Evolutionary conservation across 768 basidiomycete species (phyloP).

Genomic region (Cyclocybe aegerita): DNA sequence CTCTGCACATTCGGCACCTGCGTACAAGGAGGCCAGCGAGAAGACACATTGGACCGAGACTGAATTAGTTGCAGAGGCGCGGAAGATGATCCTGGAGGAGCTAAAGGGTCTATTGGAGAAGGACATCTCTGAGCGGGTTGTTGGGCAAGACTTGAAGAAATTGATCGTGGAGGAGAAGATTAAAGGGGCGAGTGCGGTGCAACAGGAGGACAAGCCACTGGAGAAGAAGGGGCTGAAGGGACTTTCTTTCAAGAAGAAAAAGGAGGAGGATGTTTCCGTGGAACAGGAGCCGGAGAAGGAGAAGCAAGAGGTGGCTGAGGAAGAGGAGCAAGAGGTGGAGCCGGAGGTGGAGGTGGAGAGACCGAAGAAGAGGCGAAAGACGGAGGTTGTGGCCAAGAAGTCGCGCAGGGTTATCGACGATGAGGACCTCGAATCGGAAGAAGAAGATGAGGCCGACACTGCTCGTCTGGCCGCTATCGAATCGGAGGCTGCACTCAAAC

Average conservation of each 20-base stretch:
- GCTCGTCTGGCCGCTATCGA: conserved; percentile 25
- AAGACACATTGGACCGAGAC: conserved; percentile 51
- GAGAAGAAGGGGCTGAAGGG: conserved; percentile 46
- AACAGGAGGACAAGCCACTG: conserved; percentile 17
- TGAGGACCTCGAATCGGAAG: conserved; percentile 60
- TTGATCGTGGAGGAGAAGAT: conserved; percentile 54
- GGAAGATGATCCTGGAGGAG: conserved; percentile 56
- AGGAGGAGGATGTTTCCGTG: conserved; percentile 37
- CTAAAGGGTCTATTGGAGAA: conserved; percentile 55
- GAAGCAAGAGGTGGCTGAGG: conserved; percentile 37
- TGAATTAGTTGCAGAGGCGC: conserved; percentile 55
- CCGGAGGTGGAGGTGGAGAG: conserved; percentile 37
- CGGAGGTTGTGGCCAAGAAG: conserved; percentile 38
- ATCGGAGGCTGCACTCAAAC: conserved; percentile 37
- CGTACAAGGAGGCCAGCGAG: conserved; percentile 29
- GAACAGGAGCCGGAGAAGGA: conserved; percentile 37
- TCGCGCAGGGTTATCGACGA: conserved; percentile 36
- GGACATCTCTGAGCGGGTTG: conserved; percentile 63
- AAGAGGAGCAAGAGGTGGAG: conserved; percentile 35
- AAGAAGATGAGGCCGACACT: conserved; percentile 43
- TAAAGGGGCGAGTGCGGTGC: conserved; percentile 21
- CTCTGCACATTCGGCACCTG: conserved; percentile 45
- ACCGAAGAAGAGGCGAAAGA: conserved; percentile 61
- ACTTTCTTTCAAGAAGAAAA: conserved; percentile 46
- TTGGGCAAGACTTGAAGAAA: conserved; percentile 51